Evolutionary conservation across 2,329 filamentous ascomycete species (phyloP).

Genomic region (Penicillium sp.): DNA sequence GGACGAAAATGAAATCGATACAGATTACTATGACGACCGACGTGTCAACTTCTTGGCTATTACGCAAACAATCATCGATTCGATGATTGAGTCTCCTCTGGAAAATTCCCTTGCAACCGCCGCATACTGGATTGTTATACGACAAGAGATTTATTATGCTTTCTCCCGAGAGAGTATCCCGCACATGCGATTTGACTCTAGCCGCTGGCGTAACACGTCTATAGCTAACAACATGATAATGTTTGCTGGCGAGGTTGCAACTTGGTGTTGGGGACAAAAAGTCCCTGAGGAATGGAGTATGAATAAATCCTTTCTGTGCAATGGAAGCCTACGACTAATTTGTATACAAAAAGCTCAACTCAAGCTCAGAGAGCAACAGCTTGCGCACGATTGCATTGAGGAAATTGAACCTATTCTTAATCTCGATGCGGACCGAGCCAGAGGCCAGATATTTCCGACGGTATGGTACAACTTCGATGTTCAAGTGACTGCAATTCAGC

Average conservation of each 20-base stretch:
- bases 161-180: constrained; percentile 22
- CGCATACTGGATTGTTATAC: constrained; percentile 29
- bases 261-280: constrained; percentile 23
- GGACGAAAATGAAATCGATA: constrained; percentile 28
- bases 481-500: constrained; percentile 27
- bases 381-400: constrained; percentile 4
- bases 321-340: neutral
- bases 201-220: constrained; percentile 12
- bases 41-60: constrained; percentile 28
- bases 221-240: constrained; percentile 24
- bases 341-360: constrained; percentile 3
- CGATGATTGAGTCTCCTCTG: constrained; percentile 22
- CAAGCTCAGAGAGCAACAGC: constrained; percentile 12
- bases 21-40: constrained; percentile 9
- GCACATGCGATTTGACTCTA: constrained; percentile 14
- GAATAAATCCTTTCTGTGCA: neutral
- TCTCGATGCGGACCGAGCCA: constrained; percentile 16
- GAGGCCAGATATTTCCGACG: constrained; percentile 27
- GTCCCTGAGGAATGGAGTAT: constrained; percentile 19
- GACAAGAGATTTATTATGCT: constrained; percentile 32
- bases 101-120: constrained; percentile 24
- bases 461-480: constrained; percentile 26
- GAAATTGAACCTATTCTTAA: constrained; percentile 21
- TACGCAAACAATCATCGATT: constrained; percentile 29
- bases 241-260: constrained; percentile 26